Evolutionary conservation across 306 rosid genomes (phyloP).

Genomic region (Sicyos baderoa): DNA sequence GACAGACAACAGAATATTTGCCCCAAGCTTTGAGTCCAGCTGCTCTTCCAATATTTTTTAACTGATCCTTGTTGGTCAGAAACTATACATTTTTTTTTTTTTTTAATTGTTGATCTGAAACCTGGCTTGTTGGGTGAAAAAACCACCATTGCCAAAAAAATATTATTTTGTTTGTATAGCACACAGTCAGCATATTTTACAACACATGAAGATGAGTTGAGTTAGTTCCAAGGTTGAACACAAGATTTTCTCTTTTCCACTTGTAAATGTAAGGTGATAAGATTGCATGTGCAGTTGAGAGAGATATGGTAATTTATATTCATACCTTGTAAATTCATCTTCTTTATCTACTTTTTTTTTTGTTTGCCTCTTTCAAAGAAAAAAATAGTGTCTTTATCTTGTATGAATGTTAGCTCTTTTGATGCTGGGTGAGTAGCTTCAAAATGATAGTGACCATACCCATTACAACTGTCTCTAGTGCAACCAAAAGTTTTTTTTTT

Average conservation of each 20-base stretch:
- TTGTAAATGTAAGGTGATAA: constrained; percentile 12
- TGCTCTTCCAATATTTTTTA: constrained; percentile 4
- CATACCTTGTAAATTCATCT: constrained; percentile 11
- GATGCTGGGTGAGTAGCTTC: too few species aligned
- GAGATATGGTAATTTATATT: not conserved
- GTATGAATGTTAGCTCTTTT: too few species aligned
- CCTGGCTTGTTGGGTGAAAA: constrained; percentile 3
- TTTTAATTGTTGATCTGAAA: constrained; percentile 6
- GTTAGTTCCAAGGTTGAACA: constrained; percentile 9
- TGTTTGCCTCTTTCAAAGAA: too few species aligned
- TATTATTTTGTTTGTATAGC: constrained; percentile 8
- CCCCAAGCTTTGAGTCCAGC: not conserved
- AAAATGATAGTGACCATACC: too few species aligned
- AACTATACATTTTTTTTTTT: constrained; percentile 8
- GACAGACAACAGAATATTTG: constrained; percentile 1
- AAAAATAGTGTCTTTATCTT: too few species aligned
- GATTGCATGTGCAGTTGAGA: constrained; percentile 11
- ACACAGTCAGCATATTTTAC: not conserved
- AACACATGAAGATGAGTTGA: constrained; percentile 7
- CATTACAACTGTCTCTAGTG: too few species aligned
- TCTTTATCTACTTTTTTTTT: too few species aligned
- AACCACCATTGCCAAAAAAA: constrained; percentile 3
- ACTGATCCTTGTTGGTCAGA: constrained; percentile 4
- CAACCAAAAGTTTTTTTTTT: too few species aligned
- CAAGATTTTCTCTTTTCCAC: constrained; percentile 4